phyloP scores from a whole-genome alignment of 164 flowering plant species.

The Vitis riparia region DNA sequence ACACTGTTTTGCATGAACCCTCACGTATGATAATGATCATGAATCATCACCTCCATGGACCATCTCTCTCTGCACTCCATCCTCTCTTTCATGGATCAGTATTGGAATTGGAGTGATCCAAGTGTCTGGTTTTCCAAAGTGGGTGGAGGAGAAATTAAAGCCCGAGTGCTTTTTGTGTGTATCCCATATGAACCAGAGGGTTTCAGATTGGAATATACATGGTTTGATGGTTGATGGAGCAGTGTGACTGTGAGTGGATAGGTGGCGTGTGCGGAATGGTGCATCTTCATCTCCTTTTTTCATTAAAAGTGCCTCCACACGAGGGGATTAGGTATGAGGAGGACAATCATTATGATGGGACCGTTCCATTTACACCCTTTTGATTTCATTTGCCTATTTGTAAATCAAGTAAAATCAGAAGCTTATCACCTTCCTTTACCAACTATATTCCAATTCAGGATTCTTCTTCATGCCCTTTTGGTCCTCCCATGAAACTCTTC shows the following conservation, averaged over 20 bases:
- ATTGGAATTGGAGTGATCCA: background rate
- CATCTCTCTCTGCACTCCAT: background rate
- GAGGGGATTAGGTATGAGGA: background rate
- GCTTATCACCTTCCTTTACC: too few relatives aligned
- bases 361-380: background rate
- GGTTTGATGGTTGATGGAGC: background rate
- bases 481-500: too few relatives aligned
- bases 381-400: too few relatives aligned
- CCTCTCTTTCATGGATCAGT: background rate
- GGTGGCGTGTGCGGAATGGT: constrained; percentile 3
- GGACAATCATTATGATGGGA: constrained; percentile 12
- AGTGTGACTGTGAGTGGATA: too few relatives aligned
- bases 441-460: too few relatives aligned
- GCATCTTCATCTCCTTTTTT: background rate
- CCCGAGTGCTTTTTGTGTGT: too few relatives aligned
- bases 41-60: background rate
- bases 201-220: background rate
- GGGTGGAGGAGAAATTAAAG: background rate
- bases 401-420: too few relatives aligned
- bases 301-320: background rate
- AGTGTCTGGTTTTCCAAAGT: constrained; percentile 1
- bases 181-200: background rate
- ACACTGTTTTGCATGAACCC: constrained; percentile 29
- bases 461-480: too few relatives aligned
- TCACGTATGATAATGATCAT: constrained; percentile 18